Evolutionary conservation across 371 early-diverging fungal species (phyloP).

Genomic region (Mucor lusitanicus): DNA sequence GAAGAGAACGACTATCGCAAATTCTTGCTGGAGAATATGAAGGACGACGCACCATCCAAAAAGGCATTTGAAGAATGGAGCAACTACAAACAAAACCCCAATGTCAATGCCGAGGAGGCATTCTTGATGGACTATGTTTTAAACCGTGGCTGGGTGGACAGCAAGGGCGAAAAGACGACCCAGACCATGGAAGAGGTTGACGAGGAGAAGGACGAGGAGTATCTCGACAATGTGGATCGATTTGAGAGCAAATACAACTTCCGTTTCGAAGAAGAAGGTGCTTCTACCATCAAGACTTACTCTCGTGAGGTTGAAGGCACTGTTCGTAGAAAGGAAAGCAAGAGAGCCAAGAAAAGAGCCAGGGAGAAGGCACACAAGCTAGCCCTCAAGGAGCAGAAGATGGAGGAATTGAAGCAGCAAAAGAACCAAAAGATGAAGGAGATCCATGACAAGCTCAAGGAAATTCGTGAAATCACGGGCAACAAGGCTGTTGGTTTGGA

Average conservation of each 20-base stretch:
- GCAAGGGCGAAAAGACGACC: constrained; percentile 42
- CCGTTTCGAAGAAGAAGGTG: constrained; percentile 89
- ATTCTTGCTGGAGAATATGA: constrained; percentile 83
- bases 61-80: constrained; percentile 67
- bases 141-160: constrained; percentile 94
- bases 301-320: constrained; percentile 79
- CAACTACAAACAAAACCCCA: constrained; percentile 56
- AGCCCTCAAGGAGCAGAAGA: constrained; percentile 65
- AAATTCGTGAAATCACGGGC: constrained; percentile 88
- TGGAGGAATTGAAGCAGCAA: constrained; percentile 84
- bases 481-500: constrained; percentile 70
- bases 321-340: constrained; percentile 72
- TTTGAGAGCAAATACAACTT: constrained; percentile 93
- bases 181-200: constrained; percentile 54
- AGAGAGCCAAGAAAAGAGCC: constrained; percentile 72
- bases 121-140: constrained; percentile 91
- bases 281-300: constrained; percentile 65
- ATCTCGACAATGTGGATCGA: constrained; percentile 75
- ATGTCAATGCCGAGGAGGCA: constrained; percentile 68
- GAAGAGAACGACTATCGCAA: constrained; percentile 83
- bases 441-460: constrained; percentile 72
- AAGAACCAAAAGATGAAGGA: constrained; percentile 89
- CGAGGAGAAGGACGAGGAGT: constrained; percentile 58
- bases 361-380: constrained; percentile 70
- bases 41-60: constrained; percentile 49